Evolutionary conservation across 2,329 filamentous ascomycete species (phyloP), one percentile per base, ranked within the genome.

Genomic region (Pezicula radicicola): DNA sequence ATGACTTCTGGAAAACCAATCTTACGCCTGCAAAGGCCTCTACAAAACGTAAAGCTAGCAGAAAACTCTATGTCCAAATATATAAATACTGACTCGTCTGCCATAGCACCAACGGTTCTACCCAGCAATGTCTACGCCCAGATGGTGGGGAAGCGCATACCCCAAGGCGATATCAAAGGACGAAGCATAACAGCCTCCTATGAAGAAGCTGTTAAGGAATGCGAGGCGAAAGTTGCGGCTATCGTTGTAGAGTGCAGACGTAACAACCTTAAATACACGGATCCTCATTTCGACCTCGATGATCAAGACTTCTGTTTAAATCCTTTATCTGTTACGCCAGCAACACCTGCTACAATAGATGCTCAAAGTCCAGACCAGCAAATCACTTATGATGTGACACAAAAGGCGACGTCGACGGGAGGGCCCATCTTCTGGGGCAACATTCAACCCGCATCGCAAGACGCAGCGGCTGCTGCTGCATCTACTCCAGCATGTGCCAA

Each of bases 201-300:
- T 63, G 81, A 89, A 43, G 81, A 88, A 58, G 88, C 88, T 0
- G 81, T 77, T 2, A 78, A 77, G 13, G 79, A 87, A 53, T 93
- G 89, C 68, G 75, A 74, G 46, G 79, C 79, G 52, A 87, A 76
- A 70, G 86, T 77, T 1, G 74, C 73, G 36, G 77, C 80, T 62
- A 83, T 84, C 52, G 74, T 80, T 49, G 72, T 73, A 49, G 80
- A 84, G 61, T 93, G 89, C 66, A 76, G 82, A 18, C 79, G 87
- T 4, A 75, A 89, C 47, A 94, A 94, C 68, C 85, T 89, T 61
- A 91, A 89, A 67, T 95, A 93, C 65, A 80, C 86, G 12, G 89
- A 93, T 63, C 80, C 84, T 21, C 83, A 92, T 66, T 95, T 94
- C 65, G 87, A 94, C 65, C 81, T 94, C 48, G 89, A 93, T 36